phyloP scores from a whole-genome alignment of 163 green algal species.

The Picocystis sp. region DNA sequence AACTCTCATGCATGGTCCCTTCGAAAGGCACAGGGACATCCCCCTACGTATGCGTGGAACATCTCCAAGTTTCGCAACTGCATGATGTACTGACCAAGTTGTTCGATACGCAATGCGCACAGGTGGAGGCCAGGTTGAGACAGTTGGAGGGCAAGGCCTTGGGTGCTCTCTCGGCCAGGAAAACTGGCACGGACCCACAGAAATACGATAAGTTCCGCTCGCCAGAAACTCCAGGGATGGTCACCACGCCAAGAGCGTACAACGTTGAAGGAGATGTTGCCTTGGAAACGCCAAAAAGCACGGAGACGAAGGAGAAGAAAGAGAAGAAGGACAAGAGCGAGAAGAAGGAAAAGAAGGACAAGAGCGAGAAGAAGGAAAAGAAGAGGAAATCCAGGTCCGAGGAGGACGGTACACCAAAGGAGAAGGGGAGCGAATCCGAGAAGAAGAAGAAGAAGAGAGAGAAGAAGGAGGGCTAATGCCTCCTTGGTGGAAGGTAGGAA shows the following conservation, averaged over 20 bases:
- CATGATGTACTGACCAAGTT: not conserved
- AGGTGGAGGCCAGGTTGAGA: conserved; percentile 79
- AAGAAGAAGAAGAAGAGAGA: no score
- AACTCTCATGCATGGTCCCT: no score
- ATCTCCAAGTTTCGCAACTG: not conserved
- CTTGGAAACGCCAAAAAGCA: not conserved
- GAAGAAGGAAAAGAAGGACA: conserved; percentile 15
- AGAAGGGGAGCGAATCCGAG: conserved; percentile 3
- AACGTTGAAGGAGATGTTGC: conserved; percentile 73
- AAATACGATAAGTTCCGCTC: conserved; percentile 56
- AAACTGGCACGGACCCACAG: conserved; percentile 35
- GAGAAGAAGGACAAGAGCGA: conserved; percentile 19
- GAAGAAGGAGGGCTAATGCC: not conserved
- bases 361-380: conserved; percentile 27
- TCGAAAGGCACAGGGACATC: no score
- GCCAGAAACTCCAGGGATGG: conserved; percentile 23
- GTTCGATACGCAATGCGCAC: conserved; percentile 1
- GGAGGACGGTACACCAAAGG: conserved; percentile 9
- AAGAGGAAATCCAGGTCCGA: conserved; percentile 15
- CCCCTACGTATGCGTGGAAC: no score
- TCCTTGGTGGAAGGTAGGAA: no score
- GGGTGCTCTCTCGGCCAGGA: conserved; percentile 31
- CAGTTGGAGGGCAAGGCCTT: conserved; percentile 80
- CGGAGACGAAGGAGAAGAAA: conserved; percentile 13
- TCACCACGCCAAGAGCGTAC: conserved; percentile 52